Percentiles rank a stretch among this genome's conserved stretches.
Conservation (phyloP, 2,329 filamentous ascomycete species). For the Xenoacremonium recifei region DNA sequence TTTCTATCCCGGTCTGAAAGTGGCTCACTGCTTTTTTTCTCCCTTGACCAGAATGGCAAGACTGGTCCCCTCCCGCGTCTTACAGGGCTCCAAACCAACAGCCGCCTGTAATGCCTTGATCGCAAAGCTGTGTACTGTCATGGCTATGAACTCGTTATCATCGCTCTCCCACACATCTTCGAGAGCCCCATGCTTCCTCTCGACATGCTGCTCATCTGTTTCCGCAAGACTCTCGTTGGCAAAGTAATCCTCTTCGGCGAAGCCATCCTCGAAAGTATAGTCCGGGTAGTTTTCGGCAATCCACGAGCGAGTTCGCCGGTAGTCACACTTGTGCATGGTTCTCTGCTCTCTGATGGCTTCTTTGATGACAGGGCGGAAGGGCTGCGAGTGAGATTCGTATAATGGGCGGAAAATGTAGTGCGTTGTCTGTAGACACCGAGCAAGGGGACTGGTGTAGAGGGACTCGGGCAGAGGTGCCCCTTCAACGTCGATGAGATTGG, state of each 20-base stretch:
- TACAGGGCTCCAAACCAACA: constrained; percentile 43
- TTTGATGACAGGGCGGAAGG: constrained; percentile 53
- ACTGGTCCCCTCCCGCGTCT: constrained; percentile 49
- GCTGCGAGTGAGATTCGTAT: constrained; percentile 29
- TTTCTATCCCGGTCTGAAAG: too few species aligned
- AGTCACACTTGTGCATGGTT: constrained; percentile 62
- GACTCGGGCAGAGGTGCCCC: constrained; percentile 51
- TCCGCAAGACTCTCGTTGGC: constrained; percentile 50
- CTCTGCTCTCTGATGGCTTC: constrained; percentile 59
- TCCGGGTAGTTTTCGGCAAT: constrained; percentile 49
- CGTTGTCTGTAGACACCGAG: constrained; percentile 58
- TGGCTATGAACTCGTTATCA: constrained; percentile 41
- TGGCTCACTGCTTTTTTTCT: constrained; percentile 22
- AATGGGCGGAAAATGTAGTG: constrained; percentile 48
- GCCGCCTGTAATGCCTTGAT: constrained; percentile 41
- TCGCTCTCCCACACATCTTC: constrained; percentile 45
- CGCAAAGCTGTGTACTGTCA: constrained; percentile 50
- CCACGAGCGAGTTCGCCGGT: constrained; percentile 45
- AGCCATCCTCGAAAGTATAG: constrained; percentile 52
- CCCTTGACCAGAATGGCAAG: constrained; percentile 56
- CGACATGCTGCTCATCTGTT: constrained; percentile 45
- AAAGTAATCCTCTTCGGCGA: constrained; percentile 54
- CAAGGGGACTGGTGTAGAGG: constrained; percentile 58
- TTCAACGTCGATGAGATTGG: constrained; percentile 38
- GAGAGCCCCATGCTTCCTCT: constrained; percentile 40